These are phyloP conservation scores for Lactifluus hygrophoroides DNA, from an alignment of 768 basidiomycete genomes.

Conservation along the genomic window DNA sequence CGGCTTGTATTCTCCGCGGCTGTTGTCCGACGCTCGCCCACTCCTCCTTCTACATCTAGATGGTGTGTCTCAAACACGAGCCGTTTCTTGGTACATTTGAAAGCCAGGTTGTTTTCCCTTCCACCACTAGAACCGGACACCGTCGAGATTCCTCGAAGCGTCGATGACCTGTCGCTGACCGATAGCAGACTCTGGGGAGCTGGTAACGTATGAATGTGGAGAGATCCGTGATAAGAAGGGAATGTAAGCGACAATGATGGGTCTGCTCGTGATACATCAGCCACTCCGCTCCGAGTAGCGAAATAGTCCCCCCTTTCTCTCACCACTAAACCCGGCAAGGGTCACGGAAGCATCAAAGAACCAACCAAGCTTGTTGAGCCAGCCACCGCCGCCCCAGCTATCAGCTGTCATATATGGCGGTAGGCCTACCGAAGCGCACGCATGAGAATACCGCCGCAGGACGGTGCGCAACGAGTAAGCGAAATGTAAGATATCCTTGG, in stretches of 20 bases:
- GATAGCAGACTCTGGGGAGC: constrained; percentile 63
- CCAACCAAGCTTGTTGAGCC: constrained; percentile 77
- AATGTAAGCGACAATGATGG: constrained; percentile 68
- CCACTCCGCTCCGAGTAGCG: not conserved
- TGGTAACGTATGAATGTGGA: constrained; percentile 72
- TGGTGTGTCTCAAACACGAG: constrained; percentile 89
- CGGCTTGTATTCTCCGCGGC: constrained; percentile 29
- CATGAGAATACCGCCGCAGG: constrained; percentile 47
- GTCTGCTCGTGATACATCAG: constrained; percentile 42
- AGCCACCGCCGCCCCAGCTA: constrained; percentile 53
- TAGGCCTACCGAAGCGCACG: constrained; percentile 61
- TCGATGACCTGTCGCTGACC: constrained; percentile 75
- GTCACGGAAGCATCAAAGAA: constrained; percentile 66
- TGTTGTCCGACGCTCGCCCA: constrained; percentile 63
- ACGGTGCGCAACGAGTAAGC: constrained; percentile 56
- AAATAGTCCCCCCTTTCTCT: constrained; percentile 22
- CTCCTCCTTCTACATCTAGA: constrained; percentile 79
- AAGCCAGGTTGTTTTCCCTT: constrained; percentile 96
- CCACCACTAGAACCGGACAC: constrained; percentile 42
- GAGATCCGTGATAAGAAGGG: constrained; percentile 79
- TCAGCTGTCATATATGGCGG: constrained; percentile 54
- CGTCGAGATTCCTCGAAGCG: constrained; percentile 68
- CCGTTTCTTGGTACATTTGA: constrained; percentile 83
- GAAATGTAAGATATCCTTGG: constrained; percentile 63
- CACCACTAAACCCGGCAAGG: constrained; percentile 73